These are phyloP conservation scores for Trichoderma citrinoviride DNA, from an alignment of 2,329 filamentous ascomycete species.

Conservation along the genomic window DNA sequence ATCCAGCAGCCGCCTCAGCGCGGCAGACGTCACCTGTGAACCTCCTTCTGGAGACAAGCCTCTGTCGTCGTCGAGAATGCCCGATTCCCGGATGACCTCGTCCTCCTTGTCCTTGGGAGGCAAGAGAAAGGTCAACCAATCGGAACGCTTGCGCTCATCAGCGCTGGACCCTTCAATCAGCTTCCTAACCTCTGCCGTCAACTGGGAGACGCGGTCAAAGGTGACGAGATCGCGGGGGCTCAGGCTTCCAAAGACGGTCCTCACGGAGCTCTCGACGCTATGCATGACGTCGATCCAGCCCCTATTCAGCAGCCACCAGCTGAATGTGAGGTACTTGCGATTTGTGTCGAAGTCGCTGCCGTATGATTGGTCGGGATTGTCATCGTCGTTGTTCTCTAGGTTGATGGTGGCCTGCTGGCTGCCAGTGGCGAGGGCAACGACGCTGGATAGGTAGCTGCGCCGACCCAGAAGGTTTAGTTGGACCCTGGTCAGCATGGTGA, in stretches of 20 bases:
- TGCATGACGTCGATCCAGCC: conserved; percentile 82
- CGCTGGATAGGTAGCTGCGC: conserved; percentile 91
- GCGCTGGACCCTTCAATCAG: conserved; percentile 67
- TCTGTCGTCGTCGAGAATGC: conserved; percentile 62
- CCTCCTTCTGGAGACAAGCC: conserved; percentile 33
- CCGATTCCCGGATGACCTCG: conserved; percentile 80
- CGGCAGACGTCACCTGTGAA: conserved; percentile 47
- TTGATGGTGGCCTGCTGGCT: conserved; percentile 73
- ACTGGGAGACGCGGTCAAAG: conserved; percentile 72
- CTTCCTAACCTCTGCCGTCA: conserved; percentile 80
- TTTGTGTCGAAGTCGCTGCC: conserved; percentile 97
- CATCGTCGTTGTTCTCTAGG: conserved; percentile 90
- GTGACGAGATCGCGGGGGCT: conserved; percentile 87
- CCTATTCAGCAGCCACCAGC: conserved; percentile 94
- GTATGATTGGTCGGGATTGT: conserved; percentile 75
- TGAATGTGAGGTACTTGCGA: conserved; percentile 89
- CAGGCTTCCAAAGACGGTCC: conserved; percentile 82
- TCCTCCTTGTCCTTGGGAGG: conserved; percentile 77
- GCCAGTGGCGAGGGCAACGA: conserved; percentile 83
- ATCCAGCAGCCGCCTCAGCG: conserved; percentile 81
- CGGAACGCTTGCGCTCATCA: conserved; percentile 43
- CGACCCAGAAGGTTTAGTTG: conserved; percentile 96
- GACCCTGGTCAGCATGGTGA: conserved; percentile 88
- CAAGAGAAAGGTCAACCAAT: conserved; percentile 83
- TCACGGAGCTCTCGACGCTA: conserved; percentile 80